Conservation (phyloP, 2,329 filamentous ascomycete species). For the Thielaviopsis punctulata region DNA sequence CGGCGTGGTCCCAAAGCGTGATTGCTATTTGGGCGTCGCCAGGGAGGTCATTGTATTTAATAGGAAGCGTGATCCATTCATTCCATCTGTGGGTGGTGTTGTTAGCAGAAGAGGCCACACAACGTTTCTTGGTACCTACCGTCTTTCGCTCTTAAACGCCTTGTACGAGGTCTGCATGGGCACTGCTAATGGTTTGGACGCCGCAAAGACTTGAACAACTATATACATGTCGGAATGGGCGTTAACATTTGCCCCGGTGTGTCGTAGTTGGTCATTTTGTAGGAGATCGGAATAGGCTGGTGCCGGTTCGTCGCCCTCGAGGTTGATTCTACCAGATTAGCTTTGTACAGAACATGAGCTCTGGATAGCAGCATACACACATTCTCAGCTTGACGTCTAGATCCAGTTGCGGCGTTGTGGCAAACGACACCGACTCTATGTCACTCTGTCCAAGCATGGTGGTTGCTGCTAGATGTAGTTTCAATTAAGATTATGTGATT, state of each 20-base stretch:
- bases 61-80: conserved; percentile 82
- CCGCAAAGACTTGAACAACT: conserved; percentile 84
- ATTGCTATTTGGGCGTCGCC: conserved; percentile 72
- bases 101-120: not conserved
- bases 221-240: conserved; percentile 79
- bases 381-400: conserved; percentile 53
- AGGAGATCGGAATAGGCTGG: conserved; percentile 50
- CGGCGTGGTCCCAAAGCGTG: conserved; percentile 64
- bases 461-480: not conserved
- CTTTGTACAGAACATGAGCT: not conserved
- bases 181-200: conserved; percentile 86
- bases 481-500: no score
- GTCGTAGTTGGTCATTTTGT: conserved; percentile 60
- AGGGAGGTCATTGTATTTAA: conserved; percentile 69
- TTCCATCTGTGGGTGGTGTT: conserved; percentile 49
- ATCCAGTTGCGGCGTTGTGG: conserved; percentile 68
- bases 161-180: conserved; percentile 88
- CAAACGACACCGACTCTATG: conserved; percentile 96
- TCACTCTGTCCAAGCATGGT: not conserved
- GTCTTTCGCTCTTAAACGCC: conserved; percentile 60
- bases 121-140: conserved; percentile 22
- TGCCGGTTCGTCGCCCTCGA: conserved; percentile 28
- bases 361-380: conserved; percentile 22
- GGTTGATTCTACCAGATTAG: conserved; percentile 24
- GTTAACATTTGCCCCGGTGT: conserved; percentile 72